Evolutionary conservation across 2,329 filamentous ascomycete species (phyloP), one percentile per base, ranked within the genome.

Genomic region (Ascochyta pisi): DNA sequence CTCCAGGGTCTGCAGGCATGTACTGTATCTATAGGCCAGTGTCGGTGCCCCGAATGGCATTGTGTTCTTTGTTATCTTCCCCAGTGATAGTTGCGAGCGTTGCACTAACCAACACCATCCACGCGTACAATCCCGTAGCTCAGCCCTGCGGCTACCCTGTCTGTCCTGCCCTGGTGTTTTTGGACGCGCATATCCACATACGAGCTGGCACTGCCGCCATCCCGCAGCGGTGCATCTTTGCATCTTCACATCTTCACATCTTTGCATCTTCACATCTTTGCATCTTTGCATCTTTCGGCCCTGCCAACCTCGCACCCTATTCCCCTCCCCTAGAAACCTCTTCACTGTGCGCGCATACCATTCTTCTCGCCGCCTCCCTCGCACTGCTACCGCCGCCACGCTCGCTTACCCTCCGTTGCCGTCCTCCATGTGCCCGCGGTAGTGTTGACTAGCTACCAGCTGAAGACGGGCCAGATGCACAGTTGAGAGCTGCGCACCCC

Each of bases 391-490:
- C 54, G 45, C 51, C 31, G 16, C 46, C 37, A 54, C 61, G 42
- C 58, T 51, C 57, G 54, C 57, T 53, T 35, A 26, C 2, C 35
- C 34, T 27, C 51, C 27, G 35, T 9, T 31, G 13, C 24, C 29
- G 23, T 46, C 45, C 58, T 61, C 33, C 45, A 67, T 67, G 63
- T 52, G 50, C 58, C 57, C 61, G 60, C 61, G 46, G 63, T 63
- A 62, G 60, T 64, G 49, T 64, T 46, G 31, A 44, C 40, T 55
- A 68, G 64, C 70, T 71, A 41, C 40, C 56, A 68, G 64, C 70
- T 70, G 63, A 68, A 67, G 52, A 53, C 57, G 64, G 65, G 42
- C 65, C 67, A 61, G 65, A 73, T 71, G 71, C 66, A 63, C 61
- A 61, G 33, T 60, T 66, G 63, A 65, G 58, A 46, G 61, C 60